Base-by-base conservation (phyloP, 345 rosid genomes). In the Bruguiera parviflora region DNA sequence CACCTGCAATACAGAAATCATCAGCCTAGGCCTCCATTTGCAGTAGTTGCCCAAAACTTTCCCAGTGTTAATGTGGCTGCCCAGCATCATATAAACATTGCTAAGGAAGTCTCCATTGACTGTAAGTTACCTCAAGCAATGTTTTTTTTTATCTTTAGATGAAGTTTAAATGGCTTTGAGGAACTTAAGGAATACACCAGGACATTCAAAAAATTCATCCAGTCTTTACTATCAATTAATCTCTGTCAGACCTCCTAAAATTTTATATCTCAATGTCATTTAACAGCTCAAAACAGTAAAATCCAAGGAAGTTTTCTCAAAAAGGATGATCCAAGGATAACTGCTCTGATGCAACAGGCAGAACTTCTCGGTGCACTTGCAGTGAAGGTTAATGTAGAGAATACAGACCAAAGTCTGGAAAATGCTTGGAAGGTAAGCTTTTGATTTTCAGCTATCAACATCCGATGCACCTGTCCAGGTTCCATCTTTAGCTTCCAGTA, bases 381-480 rank as follows among this genome's bases (percentile, higher is more conserved):
- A 4, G 63, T 68, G 70, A 95, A 86, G 87, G 91, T 95, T 60
- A 85, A 82, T 61, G 39, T 82, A 35, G 97, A 92, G 70, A 85
- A 79, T 79, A 82, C 92, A 63, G 96, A 92, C 27, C 91, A 86
- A 80, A 85, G 96, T 85, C 86, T 90, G 69, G 97, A 95, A 79
- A 86, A 82, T 88, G 93, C 99, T 56, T 90, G 96, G 99, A 92
- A 90, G 97, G 99, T 89, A 62, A 79, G 76, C 53, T 66, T 61
- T 73, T 39, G 19, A 53, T 67, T 43, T 58, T 56, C 49, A 43
- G 18, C 49, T 3, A 37, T 35, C 29, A 57, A 56, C 13, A 64
- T 53, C 25, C 13, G 10, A 51, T 68, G 58, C 59, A 56, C 32
- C 58, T 31, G 18, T 5, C 32, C 31, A 15, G 56, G 47, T 46